Percentiles rank a stretch among this genome's conserved stretches.
Evolutionary conservation across 768 basidiomycete genomes (phyloP).

Genomic region (Leccinum boreale): DNA sequence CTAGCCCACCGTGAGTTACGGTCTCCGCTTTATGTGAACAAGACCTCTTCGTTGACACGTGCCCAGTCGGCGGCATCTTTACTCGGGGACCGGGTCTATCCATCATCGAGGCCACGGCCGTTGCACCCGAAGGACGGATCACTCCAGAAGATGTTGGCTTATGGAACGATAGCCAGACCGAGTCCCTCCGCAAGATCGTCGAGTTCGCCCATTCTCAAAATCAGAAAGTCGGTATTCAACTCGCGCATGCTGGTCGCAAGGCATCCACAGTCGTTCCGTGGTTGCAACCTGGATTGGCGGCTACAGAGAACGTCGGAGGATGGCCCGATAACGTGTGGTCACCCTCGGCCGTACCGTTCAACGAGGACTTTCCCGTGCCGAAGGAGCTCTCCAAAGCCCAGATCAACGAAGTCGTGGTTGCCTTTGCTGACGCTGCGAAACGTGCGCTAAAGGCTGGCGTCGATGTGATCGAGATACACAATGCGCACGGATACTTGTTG

Average conservation of each 20-base stretch:
- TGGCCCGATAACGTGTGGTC: slow-evolving; percentile 55
- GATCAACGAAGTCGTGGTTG: slow-evolving; percentile 53
- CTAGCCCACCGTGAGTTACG: slow-evolving; percentile 40
- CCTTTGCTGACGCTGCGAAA: slow-evolving; percentile 50
- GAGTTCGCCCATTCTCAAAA: slow-evolving; percentile 71
- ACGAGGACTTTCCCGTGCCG: slow-evolving; percentile 45
- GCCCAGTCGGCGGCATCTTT: slow-evolving; percentile 40
- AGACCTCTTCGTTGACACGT: not conserved
- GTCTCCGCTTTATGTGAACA: not conserved
- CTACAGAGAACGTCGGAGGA: slow-evolving; percentile 41
- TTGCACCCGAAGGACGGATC: slow-evolving; percentile 61
- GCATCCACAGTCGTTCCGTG: slow-evolving; percentile 63
- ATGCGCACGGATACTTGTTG: slow-evolving; percentile 61
- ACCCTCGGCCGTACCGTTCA: slow-evolving; percentile 50
- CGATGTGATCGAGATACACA: slow-evolving; percentile 59
- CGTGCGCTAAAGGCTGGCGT: slow-evolving; percentile 59
- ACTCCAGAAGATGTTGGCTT: slow-evolving; percentile 62
- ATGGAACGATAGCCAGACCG: slow-evolving; percentile 60
- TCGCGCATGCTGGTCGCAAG: slow-evolving; percentile 78
- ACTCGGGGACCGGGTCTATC: slow-evolving; percentile 55
- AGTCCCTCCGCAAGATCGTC: slow-evolving; percentile 46
- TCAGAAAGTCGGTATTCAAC: slow-evolving; percentile 70
- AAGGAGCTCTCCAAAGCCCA: slow-evolving; percentile 54
- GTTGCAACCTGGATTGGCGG: slow-evolving; percentile 38
- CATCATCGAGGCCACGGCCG: slow-evolving; percentile 64